A percentile compares a stretch with the other conserved stretches of the same genome.
phyloP scores from a whole-genome alignment of 805 yeast species.

The Hanseniaspora thailandica region DNA sequence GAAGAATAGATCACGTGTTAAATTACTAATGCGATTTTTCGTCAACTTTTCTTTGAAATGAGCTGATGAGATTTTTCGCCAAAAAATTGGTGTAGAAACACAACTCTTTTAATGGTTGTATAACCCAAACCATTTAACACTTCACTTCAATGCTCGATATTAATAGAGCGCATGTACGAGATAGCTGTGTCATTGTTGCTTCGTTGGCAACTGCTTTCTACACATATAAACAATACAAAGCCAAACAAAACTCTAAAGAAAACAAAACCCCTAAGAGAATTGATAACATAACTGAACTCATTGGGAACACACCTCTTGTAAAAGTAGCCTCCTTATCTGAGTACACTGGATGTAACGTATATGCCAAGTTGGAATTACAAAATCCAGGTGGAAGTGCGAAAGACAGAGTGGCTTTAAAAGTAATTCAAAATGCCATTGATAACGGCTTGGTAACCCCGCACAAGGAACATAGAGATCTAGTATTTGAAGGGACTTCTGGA shows the following conservation, averaged over 20 bases:
- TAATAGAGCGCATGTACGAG: background rate
- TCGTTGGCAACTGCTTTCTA: background rate
- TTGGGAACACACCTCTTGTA: conserved; percentile 84
- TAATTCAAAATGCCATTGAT: conserved; percentile 39
- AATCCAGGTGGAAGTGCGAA: conserved; percentile 96
- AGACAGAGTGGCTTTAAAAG: conserved; percentile 83
- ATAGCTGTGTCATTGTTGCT: background rate
- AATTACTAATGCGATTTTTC: too few species aligned
- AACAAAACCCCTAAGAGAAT: conserved; percentile 25
- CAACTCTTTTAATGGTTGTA: too few species aligned
- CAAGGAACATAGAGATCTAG: conserved; percentile 51
- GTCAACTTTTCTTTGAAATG: background rate
- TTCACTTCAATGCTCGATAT: background rate
- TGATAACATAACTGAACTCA: conserved; percentile 61
- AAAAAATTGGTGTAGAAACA: too few species aligned
- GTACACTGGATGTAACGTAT: conserved; percentile 67
- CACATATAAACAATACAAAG: background rate
- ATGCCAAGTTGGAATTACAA: conserved; percentile 71
- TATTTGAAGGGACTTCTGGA: conserved; percentile 93
- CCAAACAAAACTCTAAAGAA: background rate
- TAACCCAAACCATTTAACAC: too few species aligned
- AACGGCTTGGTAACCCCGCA: conserved; percentile 47
- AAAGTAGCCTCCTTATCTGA: conserved; percentile 57
- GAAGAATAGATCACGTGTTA: too few species aligned
- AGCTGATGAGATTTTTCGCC: too few species aligned